Evolutionary conservation across 345 rosid genomes (phyloP), one percentile per base, ranked within the genome.

Genomic region (Eucalyptus polyanthemos): DNA sequence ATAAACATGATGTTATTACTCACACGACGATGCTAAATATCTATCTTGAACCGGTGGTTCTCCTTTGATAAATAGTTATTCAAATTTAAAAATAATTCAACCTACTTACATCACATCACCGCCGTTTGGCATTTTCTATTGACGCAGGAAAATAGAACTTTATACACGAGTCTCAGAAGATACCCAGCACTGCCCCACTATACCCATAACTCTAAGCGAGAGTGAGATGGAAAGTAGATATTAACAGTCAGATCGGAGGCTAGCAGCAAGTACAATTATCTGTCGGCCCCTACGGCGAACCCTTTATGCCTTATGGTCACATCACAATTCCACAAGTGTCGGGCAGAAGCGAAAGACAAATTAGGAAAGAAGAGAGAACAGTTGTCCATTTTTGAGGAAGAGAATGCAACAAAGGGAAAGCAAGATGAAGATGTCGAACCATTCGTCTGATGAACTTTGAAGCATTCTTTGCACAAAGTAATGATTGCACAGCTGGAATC

Each of bases 1-100:
- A 14, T 7, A n/a, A 1, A 29, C 34, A 0, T 6, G 16, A 60
- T 25, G n/a, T 27, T 60, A 0, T 14, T 0, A 13, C 72, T 6
- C 17, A 14, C 19, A 65, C 0, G 34, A 65, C 19, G n/a, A 65
- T n/a, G 5, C 0, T 65, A 65, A 65, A 14, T 65, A 65, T 65
- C 34, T 7, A n/a, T 62, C 19, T 62, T 4, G 37, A 14, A 65
- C 10, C 5, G 10, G 0, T 29, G 0, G 5, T n/a, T 65, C 19
- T n/a, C 19, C 16, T 14, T 65, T 14, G 16, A 65, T 65, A 65
- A 65, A 29, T 14, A 0, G 10, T n/a, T 65, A 65, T 65, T 0
- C 21, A 65, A 0, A n/a, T 65, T 29, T 0, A 65, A 14, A 29
- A 65, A 2, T n/a, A 65, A 14, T n/a, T 65, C 37, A n/a, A 29